Evolutionary conservation across 2,329 filamentous ascomycete species (phyloP), one percentile per base, ranked within the genome.

Genomic region (Huntiella moniliformis): DNA sequence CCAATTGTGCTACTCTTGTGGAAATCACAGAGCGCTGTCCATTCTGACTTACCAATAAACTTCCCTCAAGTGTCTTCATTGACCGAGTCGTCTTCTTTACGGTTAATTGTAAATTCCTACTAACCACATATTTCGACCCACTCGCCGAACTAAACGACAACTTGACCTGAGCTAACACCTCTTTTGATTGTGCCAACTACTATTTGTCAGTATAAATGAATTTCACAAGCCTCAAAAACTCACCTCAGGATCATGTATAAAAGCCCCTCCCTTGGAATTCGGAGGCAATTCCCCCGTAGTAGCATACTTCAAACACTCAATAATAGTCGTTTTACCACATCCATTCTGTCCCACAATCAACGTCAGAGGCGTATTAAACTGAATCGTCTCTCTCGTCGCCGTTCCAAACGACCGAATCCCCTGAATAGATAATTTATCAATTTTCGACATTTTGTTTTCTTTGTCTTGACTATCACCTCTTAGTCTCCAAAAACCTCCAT

Each of bases 291-390:
- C 82, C 47, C 91, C 92, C 5, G 87, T 95, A 13, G 92, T 95
- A 44, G 84, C 87, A 76, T 95, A 98, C 59, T 95, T 95, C 57
- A 98, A 80, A 60, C 86, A 93, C 62, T 98, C 91, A 62, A 98
- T 98, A 58, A 98, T 94, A 48, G 91, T 96, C 7, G 91, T 98
- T 66, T 98, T 98, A 51, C 91, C 91, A 1, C 88, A 96, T 46
- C 91, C 91, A 65, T 98, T 98, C 63, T 86, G 84, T 49, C 91
- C 91, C 49, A 98, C 92, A 54, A 98, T 98, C 51, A 98, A 72
- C 10, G 91, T 98, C 47, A 98, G 71, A 18, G 91, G 92, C 1
- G 83, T 81, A 53, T 86, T 78, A 60, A 98, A 96, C 54, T 81
- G 72, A 51, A 96, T 93, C 34, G 74, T 79, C 63, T 95, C 82